Percentiles rank a stretch among this genome's conserved stretches.
phyloP scores from a whole-genome alignment of 805 yeast species.

The Isabelozyma rhagii region DNA sequence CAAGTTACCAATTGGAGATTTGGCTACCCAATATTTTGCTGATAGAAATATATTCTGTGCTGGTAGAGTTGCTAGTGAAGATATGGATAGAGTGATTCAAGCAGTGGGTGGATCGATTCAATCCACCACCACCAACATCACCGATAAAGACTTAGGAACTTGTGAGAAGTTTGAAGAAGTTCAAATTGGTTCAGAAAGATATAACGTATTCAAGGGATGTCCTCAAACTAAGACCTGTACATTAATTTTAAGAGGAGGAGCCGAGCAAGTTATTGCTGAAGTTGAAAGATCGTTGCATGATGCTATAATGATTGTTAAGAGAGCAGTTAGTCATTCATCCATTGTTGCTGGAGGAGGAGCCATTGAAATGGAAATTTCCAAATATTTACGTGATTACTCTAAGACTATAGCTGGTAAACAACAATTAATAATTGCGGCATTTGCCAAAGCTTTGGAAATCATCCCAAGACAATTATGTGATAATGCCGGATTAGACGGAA shows the following conservation, averaged over 20 bases:
- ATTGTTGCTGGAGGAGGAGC: constrained; percentile 99
- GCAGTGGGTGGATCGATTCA: constrained; percentile 95
- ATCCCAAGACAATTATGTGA: constrained; percentile 98
- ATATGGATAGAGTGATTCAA: constrained; percentile 84
- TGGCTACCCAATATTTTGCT: constrained; percentile 98
- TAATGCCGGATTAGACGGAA: constrained; percentile 97
- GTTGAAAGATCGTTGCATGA: constrained; percentile 97
- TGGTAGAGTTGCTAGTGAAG: constrained; percentile 86
- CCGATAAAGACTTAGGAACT: constrained; percentile 72
- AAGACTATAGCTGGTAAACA: constrained; percentile 92
- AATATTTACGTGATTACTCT: constrained; percentile 80
- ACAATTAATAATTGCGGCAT: constrained; percentile 87
- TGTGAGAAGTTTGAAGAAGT: constrained; percentile 86
- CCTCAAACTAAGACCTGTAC: constrained; percentile 93
- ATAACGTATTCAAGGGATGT: constrained; percentile 89
- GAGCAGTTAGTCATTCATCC: constrained; percentile 81
- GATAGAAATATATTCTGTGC: constrained; percentile 96
- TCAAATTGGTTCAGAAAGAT: constrained; percentile 95
- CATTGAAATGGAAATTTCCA: constrained; percentile 94
- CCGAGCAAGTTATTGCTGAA: constrained; percentile 96
- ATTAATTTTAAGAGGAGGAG: constrained; percentile 91
- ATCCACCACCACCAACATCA: constrained; percentile 67
- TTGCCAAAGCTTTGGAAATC: constrained; percentile 90
- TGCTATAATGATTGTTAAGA: constrained; percentile 96
- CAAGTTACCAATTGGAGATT: constrained; percentile 94